phyloP scores from a whole-genome alignment of 2,329 filamentous ascomycete genomes.

The Coniosporium tulheliwenetii region DNA sequence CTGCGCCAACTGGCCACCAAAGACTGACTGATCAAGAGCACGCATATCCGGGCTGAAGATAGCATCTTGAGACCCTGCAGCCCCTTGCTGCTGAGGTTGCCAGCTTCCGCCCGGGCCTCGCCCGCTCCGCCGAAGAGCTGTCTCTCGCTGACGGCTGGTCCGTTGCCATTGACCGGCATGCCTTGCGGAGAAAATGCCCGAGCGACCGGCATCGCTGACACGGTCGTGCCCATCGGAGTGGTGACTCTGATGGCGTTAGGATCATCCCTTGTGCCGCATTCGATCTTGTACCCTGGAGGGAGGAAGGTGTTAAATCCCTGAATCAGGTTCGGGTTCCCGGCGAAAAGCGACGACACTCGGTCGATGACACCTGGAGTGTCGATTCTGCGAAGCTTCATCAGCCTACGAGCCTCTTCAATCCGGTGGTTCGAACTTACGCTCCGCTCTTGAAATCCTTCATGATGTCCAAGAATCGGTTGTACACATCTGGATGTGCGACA shows the following conservation, averaged over 20 bases:
- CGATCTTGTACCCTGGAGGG: constrained; percentile 88
- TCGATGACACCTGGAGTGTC: constrained; percentile 97
- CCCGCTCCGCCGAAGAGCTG: constrained; percentile 18
- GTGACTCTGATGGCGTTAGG: constrained; percentile 94
- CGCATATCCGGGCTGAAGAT: constrained; percentile 29
- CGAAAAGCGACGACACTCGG: constrained; percentile 86
- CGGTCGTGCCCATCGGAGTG: constrained; percentile 93
- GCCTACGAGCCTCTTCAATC: constrained; percentile 4
- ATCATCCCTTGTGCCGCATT: constrained; percentile 85
- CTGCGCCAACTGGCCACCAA: constrained; percentile 13
- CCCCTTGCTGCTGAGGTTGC: constrained; percentile 18
- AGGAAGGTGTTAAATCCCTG: constrained; percentile 98
- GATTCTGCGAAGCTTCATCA: constrained; percentile 37
- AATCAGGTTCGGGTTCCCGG: constrained; percentile 86
- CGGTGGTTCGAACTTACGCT: constrained; percentile 43
- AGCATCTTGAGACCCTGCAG: constrained; percentile 18
- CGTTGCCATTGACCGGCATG: constrained; percentile 38
- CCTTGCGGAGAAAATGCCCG: constrained; percentile 31
- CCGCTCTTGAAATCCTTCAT: constrained; percentile 99
- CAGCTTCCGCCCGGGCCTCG: constrained; percentile 15
- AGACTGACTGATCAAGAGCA: constrained; percentile 21
- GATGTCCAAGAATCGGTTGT: constrained; percentile 91
- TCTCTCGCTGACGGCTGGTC: constrained; percentile 24
- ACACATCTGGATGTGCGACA: constrained; percentile 90
- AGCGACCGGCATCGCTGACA: constrained; percentile 59